phyloP scores from a whole-genome alignment of 1,284 basidiomycete species.

The Laetiporus sulphureus region DNA sequence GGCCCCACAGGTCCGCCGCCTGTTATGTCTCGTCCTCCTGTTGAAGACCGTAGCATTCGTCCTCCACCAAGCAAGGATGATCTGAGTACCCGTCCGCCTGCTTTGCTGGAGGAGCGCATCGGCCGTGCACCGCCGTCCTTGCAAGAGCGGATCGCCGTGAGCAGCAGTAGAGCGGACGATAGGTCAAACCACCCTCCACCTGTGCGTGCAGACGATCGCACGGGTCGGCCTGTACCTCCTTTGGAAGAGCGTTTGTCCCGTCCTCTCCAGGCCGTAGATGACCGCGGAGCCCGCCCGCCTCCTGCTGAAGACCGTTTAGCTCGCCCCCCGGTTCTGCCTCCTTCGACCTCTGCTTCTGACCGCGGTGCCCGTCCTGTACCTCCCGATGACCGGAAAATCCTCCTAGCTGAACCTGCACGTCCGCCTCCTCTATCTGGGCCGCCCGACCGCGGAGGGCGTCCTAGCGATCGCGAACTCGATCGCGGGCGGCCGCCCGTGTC shows the following conservation, averaged over 20 bases:
- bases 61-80: conserved; percentile 14
- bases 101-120: conserved; percentile 24
- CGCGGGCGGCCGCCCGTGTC: too few relatives aligned
- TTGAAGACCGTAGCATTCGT: conserved; percentile 17
- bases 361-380: background rate
- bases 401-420: conserved; percentile 16
- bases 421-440: conserved; percentile 8
- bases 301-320: conserved; percentile 8
- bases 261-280: conserved; percentile 14
- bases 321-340: conserved; percentile 10
- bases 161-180: conserved; percentile 13
- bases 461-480: conserved; percentile 20
- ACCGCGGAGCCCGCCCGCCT: conserved; percentile 13
- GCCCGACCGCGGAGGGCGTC: conserved; percentile 8
- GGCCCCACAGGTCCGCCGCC: conserved; percentile 9
- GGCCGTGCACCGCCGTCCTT: conserved; percentile 19
- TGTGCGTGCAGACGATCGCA: conserved; percentile 15
- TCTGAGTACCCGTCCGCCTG: conserved; percentile 11
- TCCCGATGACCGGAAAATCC: conserved; percentile 15
- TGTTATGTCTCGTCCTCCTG: conserved; percentile 7
- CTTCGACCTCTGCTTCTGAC: background rate
- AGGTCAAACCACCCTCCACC: conserved; percentile 6
- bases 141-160: conserved; percentile 22
- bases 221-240: conserved; percentile 14
- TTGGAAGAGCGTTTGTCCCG: conserved; percentile 21